Evolutionary conservation across 1,284 basidiomycete genomes (phyloP).

Genomic region (Cryptococcus maquisensis): DNA sequence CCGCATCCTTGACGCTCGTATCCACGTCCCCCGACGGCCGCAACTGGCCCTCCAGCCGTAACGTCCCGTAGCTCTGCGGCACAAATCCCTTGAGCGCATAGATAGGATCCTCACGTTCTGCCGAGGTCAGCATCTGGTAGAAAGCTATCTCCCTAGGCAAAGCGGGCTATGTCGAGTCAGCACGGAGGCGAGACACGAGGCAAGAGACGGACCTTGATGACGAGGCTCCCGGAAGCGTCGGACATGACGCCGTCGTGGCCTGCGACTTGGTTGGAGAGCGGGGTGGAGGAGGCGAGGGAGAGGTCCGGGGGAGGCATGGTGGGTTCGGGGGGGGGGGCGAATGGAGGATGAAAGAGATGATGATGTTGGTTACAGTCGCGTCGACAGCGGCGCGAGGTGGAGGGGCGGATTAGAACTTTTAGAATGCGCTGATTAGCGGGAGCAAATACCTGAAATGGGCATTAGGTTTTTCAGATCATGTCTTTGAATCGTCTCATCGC

Average conservation of each 20-base stretch:
- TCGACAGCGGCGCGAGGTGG: background rate
- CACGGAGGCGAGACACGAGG: background rate
- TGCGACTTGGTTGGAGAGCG: slow-evolving; percentile 69
- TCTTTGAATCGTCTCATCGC: too few relatives aligned
- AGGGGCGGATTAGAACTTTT: background rate
- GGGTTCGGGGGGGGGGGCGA: background rate
- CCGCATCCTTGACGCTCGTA: slow-evolving; percentile 13
- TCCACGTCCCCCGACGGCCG: slow-evolving; percentile 34
- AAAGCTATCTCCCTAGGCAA: slow-evolving; percentile 70
- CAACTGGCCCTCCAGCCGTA: slow-evolving; percentile 63
- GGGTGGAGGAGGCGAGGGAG: slow-evolving; percentile 17
- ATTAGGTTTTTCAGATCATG: too few relatives aligned
- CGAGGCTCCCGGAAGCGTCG: slow-evolving; percentile 67
- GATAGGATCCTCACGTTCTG: slow-evolving; percentile 20
- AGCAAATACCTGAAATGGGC: too few relatives aligned
- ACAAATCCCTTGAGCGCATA: slow-evolving; percentile 53
- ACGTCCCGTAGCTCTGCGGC: slow-evolving; percentile 70
- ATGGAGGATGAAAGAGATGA: background rate
- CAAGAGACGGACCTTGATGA: slow-evolving; percentile 62
- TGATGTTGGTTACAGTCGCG: background rate
- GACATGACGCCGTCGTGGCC: slow-evolving; percentile 76
- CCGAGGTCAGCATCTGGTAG: slow-evolving; percentile 62
- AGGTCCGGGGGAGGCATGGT: slow-evolving; percentile 12
- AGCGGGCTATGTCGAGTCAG: slow-evolving; percentile 52
- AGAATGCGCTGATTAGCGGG: too few relatives aligned